Base-by-base conservation (phyloP, 768 basidiomycete species). In the Candolleomyces aberdarensis region DNA sequence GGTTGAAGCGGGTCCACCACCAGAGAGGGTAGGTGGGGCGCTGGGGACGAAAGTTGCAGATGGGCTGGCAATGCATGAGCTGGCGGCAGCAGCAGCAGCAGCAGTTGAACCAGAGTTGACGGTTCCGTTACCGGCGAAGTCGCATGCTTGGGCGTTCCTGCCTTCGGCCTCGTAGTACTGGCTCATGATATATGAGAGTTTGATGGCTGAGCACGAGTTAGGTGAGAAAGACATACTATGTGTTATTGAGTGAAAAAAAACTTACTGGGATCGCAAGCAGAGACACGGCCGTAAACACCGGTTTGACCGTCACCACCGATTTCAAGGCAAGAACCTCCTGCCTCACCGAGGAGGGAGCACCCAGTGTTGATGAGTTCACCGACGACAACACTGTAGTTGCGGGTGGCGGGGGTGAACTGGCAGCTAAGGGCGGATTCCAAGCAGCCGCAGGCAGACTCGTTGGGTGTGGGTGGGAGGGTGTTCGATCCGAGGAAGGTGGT, bases 81-180 rank as follows among this genome's bases (percentile, higher is more conserved):
- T 82, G 22, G 82, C 87, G 44, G 83, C 88, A 41, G 85, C 74
- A 59, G 76, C 76, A 46, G 85, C 83, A 31, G 79, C 78, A 10
- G 80, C 74, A 15, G 74, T 75, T 7, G 85, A 83, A 3, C 68
- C 69, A 15, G 76, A 11, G 67, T 91, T 91, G 64, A 92, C 78
- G 15, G 91, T 92, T 5, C 87, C 94, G 69, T 97, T 97, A 8
- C 94, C 93, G 56, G 73, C 72, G 70, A 97, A 96, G 76, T 82
- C 84, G 75, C 94, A 96, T 8, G 91, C 79, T 56, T 82, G 76
- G 17, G 76, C 68, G 57, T 86, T 75, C 63, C 83, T 81, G 71
- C 82, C 82, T 58, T 83, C 83, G 32, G 78, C 71, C 67, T 90
- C 85, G 69, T 88, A 96, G 71, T 83, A 94, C 61, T 86, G 77